These are phyloP conservation scores for Boletus huronensis DNA, from an alignment of 768 basidiomycete species.

Conservation along the genomic window DNA sequence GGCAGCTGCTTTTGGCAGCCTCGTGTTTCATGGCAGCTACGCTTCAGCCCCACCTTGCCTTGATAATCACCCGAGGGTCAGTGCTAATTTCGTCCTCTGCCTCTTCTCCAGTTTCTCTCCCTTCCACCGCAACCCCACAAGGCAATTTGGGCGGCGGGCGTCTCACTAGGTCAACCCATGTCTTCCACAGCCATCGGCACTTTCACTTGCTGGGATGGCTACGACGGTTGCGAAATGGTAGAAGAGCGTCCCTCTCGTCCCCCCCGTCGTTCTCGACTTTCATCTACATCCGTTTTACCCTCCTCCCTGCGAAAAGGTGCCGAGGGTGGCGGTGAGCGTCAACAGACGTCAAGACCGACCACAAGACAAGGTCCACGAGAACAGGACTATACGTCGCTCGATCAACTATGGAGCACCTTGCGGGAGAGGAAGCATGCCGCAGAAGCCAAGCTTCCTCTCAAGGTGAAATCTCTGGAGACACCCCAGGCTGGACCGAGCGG, in stretches of 20 bases:
- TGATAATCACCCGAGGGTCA: conserved; percentile 34
- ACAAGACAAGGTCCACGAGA: conserved; percentile 15
- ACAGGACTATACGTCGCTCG: conserved; percentile 37
- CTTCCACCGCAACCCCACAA: conserved; percentile 21
- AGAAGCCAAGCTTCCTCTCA: conserved; percentile 65
- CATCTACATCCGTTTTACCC: conserved; percentile 17
- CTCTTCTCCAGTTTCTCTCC: conserved; percentile 14
- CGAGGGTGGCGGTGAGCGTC: conserved; percentile 23
- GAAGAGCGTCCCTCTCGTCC: conserved; percentile 15
- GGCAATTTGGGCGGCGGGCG: conserved; percentile 19
- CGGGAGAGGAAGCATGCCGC: conserved; percentile 61
- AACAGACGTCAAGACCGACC: conserved; percentile 13
- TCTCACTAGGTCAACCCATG: conserved; percentile 19
- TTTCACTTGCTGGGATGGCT: conserved; percentile 34
- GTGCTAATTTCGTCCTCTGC: conserved; percentile 24
- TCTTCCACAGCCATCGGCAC: conserved; percentile 33
- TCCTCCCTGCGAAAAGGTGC: conserved; percentile 10
- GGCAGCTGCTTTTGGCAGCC: conserved; percentile 32
- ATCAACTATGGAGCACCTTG: conserved; percentile 64
- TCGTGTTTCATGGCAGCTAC: conserved; percentile 33
- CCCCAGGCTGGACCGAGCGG: conserved; percentile 22
- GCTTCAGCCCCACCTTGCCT: conserved; percentile 18
- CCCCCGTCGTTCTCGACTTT: conserved; percentile 21
- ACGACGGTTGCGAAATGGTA: conserved; percentile 27
- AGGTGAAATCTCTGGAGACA: conserved; percentile 63